Conservation (phyloP, 306 rosid genomes). For the Quercus variabilis region DNA sequence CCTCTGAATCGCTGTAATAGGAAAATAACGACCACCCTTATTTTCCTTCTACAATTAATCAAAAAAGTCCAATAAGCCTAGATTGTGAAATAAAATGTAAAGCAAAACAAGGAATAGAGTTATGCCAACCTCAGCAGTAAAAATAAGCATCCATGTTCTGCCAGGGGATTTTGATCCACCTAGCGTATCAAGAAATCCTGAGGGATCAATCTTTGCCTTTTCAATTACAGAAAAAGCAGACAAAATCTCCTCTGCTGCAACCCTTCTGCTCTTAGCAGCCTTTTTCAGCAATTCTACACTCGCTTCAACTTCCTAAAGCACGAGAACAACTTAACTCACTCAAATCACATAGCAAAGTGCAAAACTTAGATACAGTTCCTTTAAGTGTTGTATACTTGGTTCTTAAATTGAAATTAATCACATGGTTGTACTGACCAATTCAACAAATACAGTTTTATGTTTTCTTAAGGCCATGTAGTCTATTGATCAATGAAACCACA, state of each 20-base stretch:
- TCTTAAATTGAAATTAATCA: too few relatives aligned
- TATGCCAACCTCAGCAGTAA: constrained; percentile 63
- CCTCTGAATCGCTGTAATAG: constrained; percentile 88
- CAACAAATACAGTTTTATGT: too few relatives aligned
- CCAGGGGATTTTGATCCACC: constrained; percentile 88
- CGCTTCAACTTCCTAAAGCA: constrained; percentile 66
- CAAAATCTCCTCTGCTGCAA: constrained; percentile 57
- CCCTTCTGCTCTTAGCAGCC: constrained; percentile 73
- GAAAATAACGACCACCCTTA: constrained; percentile 73
- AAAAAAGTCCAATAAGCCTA: constrained; percentile 19
- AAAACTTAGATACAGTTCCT: too few relatives aligned
- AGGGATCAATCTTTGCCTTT: constrained; percentile 75
- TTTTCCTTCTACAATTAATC: constrained; percentile 59
- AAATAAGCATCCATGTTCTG: constrained; percentile 95
- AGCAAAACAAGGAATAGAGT: background rate
- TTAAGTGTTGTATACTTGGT: too few relatives aligned
- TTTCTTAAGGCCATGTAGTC: too few relatives aligned
- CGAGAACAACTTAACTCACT: constrained; percentile 13
- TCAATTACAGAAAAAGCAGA: constrained; percentile 74
- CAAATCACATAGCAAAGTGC: background rate
- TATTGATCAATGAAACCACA: too few relatives aligned
- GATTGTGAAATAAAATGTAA: background rate
- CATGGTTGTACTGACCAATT: too few relatives aligned
- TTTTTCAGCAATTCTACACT: constrained; percentile 72
- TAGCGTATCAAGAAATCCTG: constrained; percentile 66